phyloP scores from a whole-genome alignment of 352 stramenopile species.

The Phytophthora sp. region DNA sequence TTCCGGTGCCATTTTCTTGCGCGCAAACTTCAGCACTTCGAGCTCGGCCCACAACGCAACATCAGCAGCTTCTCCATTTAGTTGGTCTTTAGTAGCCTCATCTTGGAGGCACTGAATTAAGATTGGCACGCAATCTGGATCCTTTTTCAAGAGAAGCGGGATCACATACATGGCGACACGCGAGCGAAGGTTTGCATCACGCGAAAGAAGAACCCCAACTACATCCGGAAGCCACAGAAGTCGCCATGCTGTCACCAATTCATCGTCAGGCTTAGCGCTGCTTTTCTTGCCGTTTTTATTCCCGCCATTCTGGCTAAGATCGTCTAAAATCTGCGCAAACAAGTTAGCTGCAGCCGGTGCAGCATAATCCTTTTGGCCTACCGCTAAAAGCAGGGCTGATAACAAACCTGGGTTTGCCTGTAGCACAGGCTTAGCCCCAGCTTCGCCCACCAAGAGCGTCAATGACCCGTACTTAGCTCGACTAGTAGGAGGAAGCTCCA shows the following conservation, averaged over 20 bases:
- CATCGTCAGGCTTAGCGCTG: conserved; percentile 17
- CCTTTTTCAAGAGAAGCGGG: conserved; percentile 74
- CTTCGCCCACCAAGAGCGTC: conserved; percentile 54
- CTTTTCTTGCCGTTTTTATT: conserved; percentile 24
- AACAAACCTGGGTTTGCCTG: conserved; percentile 53
- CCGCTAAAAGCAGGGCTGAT: conserved; percentile 58
- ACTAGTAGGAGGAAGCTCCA: conserved; percentile 64
- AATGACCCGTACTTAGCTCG: conserved; percentile 76
- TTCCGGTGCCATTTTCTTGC: conserved; percentile 68
- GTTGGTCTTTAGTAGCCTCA: conserved; percentile 19
- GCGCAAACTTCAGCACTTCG: conserved; percentile 81
- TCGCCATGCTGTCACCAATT: conserved; percentile 40
- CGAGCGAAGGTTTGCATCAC: conserved; percentile 55
- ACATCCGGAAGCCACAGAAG: conserved; percentile 66
- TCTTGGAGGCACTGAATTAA: conserved; percentile 60
- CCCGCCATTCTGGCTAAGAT: conserved; percentile 19
- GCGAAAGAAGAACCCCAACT: conserved; percentile 54
- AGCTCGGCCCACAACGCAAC: conserved; percentile 73
- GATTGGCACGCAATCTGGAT: conserved; percentile 53
- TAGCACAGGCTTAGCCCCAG: conserved; percentile 53
- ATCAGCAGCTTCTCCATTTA: conserved; percentile 34
- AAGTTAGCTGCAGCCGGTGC: conserved; percentile 65
- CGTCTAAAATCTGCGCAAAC: conserved; percentile 76
- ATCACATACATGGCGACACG: conserved; percentile 81
- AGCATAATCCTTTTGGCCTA: conserved; percentile 77